Conservation (phyloP, 179 eudicot genomes). For the Pouteria campechiana region DNA sequence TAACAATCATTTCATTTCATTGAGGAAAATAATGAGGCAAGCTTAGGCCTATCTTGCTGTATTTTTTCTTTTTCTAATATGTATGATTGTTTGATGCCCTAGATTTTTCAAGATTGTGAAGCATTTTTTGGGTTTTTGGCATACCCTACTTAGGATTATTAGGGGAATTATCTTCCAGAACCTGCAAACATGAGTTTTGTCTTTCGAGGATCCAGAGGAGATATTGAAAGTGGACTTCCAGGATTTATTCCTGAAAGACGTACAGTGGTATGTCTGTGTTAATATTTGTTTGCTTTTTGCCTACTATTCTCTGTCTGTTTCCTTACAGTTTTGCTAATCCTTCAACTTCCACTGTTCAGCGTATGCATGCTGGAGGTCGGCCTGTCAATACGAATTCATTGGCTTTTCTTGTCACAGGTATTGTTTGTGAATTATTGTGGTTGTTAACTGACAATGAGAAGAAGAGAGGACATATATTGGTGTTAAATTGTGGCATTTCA, state of each 20-base stretch:
- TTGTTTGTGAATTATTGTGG: background rate
- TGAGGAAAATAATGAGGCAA: too few species aligned
- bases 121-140: too few species aligned
- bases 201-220: conserved; percentile 74
- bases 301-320: background rate
- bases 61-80: too few species aligned
- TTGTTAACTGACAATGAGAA: background rate
- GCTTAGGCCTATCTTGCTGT: too few species aligned
- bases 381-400: conserved; percentile 76
- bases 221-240: conserved; percentile 72
- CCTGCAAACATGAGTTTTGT: conserved; percentile 85
- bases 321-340: too few species aligned
- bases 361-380: conserved; percentile 67
- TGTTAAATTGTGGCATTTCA: background rate
- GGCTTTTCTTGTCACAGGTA: conserved; percentile 92
- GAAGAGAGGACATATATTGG: background rate
- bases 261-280: conserved; percentile 37
- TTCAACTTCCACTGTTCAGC: too few species aligned
- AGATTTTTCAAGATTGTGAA: too few species aligned
- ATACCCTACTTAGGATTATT: too few species aligned
- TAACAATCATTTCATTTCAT: too few species aligned
- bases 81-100: too few species aligned
- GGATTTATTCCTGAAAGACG: conserved; percentile 77
- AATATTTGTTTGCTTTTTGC: background rate
- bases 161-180: too few species aligned